Evolutionary conservation across 2,329 filamentous ascomycete species (phyloP), one percentile per base, ranked within the genome.

Genomic region (Thermoascus crustaceus): DNA sequence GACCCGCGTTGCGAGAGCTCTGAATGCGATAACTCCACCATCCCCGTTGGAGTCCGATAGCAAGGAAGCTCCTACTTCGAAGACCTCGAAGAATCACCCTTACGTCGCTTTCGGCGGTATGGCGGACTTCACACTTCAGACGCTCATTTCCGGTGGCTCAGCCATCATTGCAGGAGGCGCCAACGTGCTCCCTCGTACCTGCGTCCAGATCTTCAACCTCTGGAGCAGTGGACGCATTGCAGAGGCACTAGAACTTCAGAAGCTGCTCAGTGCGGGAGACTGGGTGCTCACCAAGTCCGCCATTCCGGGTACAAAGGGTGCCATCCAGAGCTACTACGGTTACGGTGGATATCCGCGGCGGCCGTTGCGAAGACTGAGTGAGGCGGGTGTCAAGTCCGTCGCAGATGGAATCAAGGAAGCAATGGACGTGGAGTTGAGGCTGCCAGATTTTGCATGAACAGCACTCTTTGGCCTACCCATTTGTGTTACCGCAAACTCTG

Each of bases 41-140:
- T 60, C 58, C 3, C 57, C 58, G 2, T 47, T 61, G 34, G 49
- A 53, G 2, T 49, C 52, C 2, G 37, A 50, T 1, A 41, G 46
- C 18, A 42, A 49, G 26, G 38, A 45, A 5, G 40, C 44, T 8
- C 48, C 50, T 9, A 52, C 54, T 18, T 39, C 25, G 34, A 57
- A 54, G 46, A 48, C 48, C 2, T 38, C 41, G 22, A 53, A 50
- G 8, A 59, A 55, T 40, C 59, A 60, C 41, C 58, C 53, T 5
- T 93, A 89, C 68, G 85, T 93, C 74, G 85, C 85, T 14, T 89
- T 93, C 53, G 85, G 85, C 30, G 86, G 86, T 48, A 85, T 93
- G 61, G 86, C 84, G 50, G 86, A 93, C 63, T 93, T 93, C 61
- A 84, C 83, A 3, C 70, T 85, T 26, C 86, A 93, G 66, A 91